phyloP scores from a whole-genome alignment of 176 grass and related monocot species.

The Carex cristatella region DNA sequence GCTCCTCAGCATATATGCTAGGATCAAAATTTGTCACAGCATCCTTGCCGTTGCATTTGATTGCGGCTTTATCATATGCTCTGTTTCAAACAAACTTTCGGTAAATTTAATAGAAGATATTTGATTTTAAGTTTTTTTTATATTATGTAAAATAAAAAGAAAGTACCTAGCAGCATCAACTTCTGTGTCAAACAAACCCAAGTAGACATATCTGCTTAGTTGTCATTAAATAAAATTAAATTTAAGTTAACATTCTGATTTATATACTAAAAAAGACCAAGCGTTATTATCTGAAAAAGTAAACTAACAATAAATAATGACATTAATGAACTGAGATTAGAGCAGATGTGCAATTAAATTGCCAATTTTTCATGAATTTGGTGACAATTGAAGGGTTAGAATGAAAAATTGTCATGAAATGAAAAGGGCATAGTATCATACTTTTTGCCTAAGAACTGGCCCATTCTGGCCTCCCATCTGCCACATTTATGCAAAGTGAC shows the following conservation, averaged over 20 bases:
- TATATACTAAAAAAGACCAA: slow-evolving; percentile 3
- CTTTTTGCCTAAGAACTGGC: slow-evolving; percentile 96
- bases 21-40: slow-evolving; percentile 78
- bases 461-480: slow-evolving; percentile 95
- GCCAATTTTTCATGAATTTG: background rate
- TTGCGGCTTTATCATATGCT: slow-evolving; percentile 74
- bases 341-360: background rate
- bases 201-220: slow-evolving; percentile 67
- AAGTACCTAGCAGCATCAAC: slow-evolving; percentile 81
- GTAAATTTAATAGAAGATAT: background rate
- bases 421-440: slow-evolving; percentile 5
- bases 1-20: slow-evolving; percentile 62
- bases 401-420: background rate
- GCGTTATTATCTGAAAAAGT: slow-evolving; percentile 15
- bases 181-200: slow-evolving; percentile 80
- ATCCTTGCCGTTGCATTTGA: slow-evolving; percentile 86
- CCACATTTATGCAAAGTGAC: slow-evolving; percentile 99
- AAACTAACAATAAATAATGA: background rate
- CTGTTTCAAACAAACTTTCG: slow-evolving; percentile 28
- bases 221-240: slow-evolving; percentile 11
- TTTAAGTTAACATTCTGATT: slow-evolving; percentile 1
- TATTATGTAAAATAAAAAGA: background rate
- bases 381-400: background rate
- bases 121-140: background rate
- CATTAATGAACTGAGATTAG: background rate